These are phyloP conservation scores for Phytophthora brassicae DNA, from an alignment of 352 stramenopile species.

Conservation along the genomic window DNA sequence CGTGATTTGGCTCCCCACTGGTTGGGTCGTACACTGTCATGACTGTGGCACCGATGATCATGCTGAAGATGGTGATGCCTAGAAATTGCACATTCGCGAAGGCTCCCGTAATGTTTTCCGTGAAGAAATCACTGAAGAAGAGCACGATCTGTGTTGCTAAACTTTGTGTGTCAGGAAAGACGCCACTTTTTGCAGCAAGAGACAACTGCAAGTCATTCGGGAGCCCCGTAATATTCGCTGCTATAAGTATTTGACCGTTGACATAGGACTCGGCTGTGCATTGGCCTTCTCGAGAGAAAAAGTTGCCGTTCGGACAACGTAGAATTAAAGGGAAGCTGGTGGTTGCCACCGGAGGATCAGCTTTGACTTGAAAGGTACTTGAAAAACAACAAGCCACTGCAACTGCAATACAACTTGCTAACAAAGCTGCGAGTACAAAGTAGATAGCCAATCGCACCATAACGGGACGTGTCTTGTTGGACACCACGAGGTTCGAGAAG, in stretches of 20 bases:
- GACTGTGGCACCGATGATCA: slow-evolving; percentile 51
- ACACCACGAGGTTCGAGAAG: slow-evolving; percentile 57
- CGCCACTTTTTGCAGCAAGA: slow-evolving; percentile 30
- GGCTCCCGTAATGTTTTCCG: slow-evolving; percentile 57
- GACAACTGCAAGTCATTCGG: slow-evolving; percentile 19
- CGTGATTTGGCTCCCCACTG: slow-evolving; percentile 47
- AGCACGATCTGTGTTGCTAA: slow-evolving; percentile 49
- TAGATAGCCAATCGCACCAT: slow-evolving; percentile 49
- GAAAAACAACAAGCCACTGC: slow-evolving; percentile 43
- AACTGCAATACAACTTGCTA: slow-evolving; percentile 42
- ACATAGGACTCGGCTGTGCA: slow-evolving; percentile 31
- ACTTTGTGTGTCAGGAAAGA: slow-evolving; percentile 36
- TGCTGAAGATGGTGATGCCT: slow-evolving; percentile 56
- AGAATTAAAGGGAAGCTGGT: slow-evolving; percentile 41
- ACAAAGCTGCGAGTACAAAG: slow-evolving; percentile 44
- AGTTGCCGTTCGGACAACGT: slow-evolving; percentile 57
- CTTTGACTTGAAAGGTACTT: slow-evolving; percentile 20
- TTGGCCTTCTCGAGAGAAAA: slow-evolving; percentile 31
- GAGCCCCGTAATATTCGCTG: slow-evolving; percentile 55
- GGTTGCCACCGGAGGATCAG: slow-evolving; percentile 7
- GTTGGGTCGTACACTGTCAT: slow-evolving; percentile 49
- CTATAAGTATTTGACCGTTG: slow-evolving; percentile 39
- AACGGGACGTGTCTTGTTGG: slow-evolving; percentile 48
- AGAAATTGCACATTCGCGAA: slow-evolving; percentile 52
- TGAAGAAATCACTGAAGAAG: slow-evolving; percentile 56